Base-by-base conservation (phyloP, 148 eudicot species). In the Fagopyrum tataricum region DNA sequence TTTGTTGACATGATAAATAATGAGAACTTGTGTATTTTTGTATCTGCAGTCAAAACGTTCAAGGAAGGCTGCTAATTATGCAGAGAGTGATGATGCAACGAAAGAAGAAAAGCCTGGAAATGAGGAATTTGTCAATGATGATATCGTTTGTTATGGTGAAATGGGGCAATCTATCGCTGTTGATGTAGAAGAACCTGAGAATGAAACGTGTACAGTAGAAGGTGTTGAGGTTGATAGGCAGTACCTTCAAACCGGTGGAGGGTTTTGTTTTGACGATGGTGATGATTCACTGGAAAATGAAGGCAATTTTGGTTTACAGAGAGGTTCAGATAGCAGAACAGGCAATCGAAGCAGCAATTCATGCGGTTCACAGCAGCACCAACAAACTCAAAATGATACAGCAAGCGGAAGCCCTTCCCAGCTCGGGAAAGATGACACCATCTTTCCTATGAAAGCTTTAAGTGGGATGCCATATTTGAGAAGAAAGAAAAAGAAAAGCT, bases 391-490 rank as follows among this genome's bases (percentile, higher is more conserved):
- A 70, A 48, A 61, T 23, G 75, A 76, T 66, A 43, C 66, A 24
- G 21, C 44, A 40, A 72, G 56, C 52, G 69, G 21, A 7, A 72
- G 66, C 44, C 42, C 21, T 49, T 74, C 79, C 26, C 48, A 13
- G 9, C 14, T 6, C 58, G 76, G 51, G 13, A 73, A 14, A 37
- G 72, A 71, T n/a, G 82, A 47, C 56, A 20, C 80, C 81, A 74
- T 43, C 75, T 24, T 76, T 8, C 49, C 82, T 44, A 64, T 73
- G 41, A 79, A 61, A 66, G 87, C 81, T 72, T 83, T 91, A 2
- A 79, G 87, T 58, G 90, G 97, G 44, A 91, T 91, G 86, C 97
- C 97, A 21, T 53, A 77, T 74, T 78, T 94, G 78, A 89, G 84
- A 77, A 86, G 79, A 77, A 91, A 86, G 81, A 85, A 80, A 55